These are phyloP conservation scores for Pleurotus cornucopiae DNA, from an alignment of 768 basidiomycete species.

Conservation along the genomic window DNA sequence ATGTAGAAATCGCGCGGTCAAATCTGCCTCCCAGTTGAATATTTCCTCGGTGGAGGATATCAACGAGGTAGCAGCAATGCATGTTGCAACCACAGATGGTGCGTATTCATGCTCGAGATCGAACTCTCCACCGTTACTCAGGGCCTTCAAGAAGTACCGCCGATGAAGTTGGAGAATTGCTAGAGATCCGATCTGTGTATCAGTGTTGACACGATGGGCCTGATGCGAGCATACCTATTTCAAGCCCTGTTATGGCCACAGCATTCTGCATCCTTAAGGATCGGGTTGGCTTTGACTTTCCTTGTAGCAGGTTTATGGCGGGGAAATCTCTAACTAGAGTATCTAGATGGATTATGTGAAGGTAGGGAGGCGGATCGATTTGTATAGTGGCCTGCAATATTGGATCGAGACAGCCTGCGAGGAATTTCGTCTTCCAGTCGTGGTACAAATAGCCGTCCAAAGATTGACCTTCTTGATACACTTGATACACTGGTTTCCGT, in stretches of 20 bases:
- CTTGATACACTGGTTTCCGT: slow-evolving; percentile 27
- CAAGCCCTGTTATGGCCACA: slow-evolving; percentile 53
- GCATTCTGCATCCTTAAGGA: slow-evolving; percentile 65
- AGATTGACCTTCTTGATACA: slow-evolving; percentile 48
- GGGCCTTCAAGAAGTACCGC: slow-evolving; percentile 61
- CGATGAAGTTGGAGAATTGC: slow-evolving; percentile 65
- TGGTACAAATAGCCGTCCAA: slow-evolving; percentile 51
- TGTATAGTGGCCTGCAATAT: slow-evolving; percentile 56
- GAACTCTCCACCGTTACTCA: slow-evolving; percentile 50
- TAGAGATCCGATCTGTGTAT: neutral
- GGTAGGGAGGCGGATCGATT: slow-evolving; percentile 48
- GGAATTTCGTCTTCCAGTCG: slow-evolving; percentile 68
- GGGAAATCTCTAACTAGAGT: slow-evolving; percentile 49
- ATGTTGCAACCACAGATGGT: slow-evolving; percentile 69
- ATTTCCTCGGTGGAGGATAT: slow-evolving; percentile 54
- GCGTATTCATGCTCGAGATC: slow-evolving; percentile 59
- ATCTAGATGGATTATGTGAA: slow-evolving; percentile 50
- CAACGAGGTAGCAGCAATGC: slow-evolving; percentile 52
- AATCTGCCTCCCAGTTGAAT: slow-evolving; percentile 52
- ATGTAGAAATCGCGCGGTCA: slow-evolving; percentile 62
- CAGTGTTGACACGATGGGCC: neutral
- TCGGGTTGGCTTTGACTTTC: slow-evolving; percentile 35
- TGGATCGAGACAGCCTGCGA: slow-evolving; percentile 57
- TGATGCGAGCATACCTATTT: slow-evolving; percentile 45
- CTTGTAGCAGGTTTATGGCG: slow-evolving; percentile 45